Evolutionary conservation across 768 basidiomycete genomes (phyloP), one percentile per base, ranked within the genome.

Genomic region (Mycena sanguinolenta): DNA sequence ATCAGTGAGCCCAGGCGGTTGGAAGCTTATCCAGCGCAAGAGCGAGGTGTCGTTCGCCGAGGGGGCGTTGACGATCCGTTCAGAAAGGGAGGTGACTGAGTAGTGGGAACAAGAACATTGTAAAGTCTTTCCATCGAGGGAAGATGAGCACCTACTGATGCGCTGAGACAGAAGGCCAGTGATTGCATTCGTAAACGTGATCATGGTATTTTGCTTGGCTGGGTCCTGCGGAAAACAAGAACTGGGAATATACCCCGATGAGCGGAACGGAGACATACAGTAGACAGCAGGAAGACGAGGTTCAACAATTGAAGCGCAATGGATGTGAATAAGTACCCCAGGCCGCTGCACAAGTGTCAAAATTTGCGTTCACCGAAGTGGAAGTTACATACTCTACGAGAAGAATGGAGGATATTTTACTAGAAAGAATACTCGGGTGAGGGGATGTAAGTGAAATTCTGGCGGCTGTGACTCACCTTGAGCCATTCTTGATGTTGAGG

Each of bases 161-260:
- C 59, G 59, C 16, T 60, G 59, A 6, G 59, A 28, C 28, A 60
- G 28, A 9, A 60, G 59, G 8, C 59, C 59, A 8, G 59, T 60
- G 21, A 60, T 32, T 19, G 59, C 59, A 30, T 46, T 60, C 19
- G 42, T 60, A 16, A 60, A 60, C 28, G 59, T 60, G 13, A 60
- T 60, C 59, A 60, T 46, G 5, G 42, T 60, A n/a, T 21, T 49
- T 39, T 60, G 59, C n/a, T 60, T 60, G 8, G 59, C 42, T 46
- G 59, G 42, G 30, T 60, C 44, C 59, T 60, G n/a, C n/a, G n/a
- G n/a, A n/a, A n/a, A n/a, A n/a, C n/a, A n/a, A n/a, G n/a, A n/a
- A n/a, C n/a, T n/a, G n/a, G n/a, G n/a, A n/a, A n/a, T n/a, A n/a
- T n/a, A n/a, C n/a, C n/a, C n/a, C n/a, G n/a, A n/a, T n/a, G n/a